Conservation (phyloP, 106 monocot species). For the Gastrodia elata region DNA sequence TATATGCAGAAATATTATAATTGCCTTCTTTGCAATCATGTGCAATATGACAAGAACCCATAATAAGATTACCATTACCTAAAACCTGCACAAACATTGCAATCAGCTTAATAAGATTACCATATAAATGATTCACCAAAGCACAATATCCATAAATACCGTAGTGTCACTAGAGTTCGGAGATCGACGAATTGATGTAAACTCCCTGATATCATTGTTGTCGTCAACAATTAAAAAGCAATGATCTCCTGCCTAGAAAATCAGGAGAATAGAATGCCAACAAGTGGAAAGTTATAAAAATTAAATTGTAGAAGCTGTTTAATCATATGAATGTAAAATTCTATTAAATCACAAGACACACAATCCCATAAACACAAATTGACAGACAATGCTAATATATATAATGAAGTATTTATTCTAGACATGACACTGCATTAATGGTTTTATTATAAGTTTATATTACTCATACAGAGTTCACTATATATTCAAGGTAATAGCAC, state of each 20-base stretch:
- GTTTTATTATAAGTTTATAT: too few species aligned
- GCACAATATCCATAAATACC: conserved; percentile 26
- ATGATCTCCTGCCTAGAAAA: conserved; percentile 55
- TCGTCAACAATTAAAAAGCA: conserved; percentile 75
- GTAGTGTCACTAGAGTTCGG: conserved; percentile 70
- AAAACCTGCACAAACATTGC: conserved; percentile 45
- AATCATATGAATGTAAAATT: too few species aligned
- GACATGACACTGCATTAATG: too few species aligned
- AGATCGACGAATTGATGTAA: conserved; percentile 79
- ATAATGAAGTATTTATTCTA: too few species aligned
- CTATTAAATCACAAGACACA: too few species aligned
- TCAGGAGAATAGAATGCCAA: too few species aligned
- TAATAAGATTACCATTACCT: conserved; percentile 82
- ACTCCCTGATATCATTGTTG: conserved; percentile 89
- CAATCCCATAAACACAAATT: too few species aligned
- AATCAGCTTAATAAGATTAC: conserved; percentile 7
- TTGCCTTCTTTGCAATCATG: conserved; percentile 93
- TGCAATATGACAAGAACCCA: conserved; percentile 93
- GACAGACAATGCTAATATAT: too few species aligned
- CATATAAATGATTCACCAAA: conserved; percentile 5
- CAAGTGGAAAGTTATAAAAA: too few species aligned
- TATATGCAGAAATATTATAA: conserved; percentile 84
- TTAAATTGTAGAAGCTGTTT: too few species aligned
- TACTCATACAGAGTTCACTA: too few species aligned
- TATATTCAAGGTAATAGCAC: too few species aligned